These are phyloP conservation scores for Chalaropsis ovoidea DNA, from an alignment of 2,329 filamentous ascomycete genomes.

Conservation along the genomic window DNA sequence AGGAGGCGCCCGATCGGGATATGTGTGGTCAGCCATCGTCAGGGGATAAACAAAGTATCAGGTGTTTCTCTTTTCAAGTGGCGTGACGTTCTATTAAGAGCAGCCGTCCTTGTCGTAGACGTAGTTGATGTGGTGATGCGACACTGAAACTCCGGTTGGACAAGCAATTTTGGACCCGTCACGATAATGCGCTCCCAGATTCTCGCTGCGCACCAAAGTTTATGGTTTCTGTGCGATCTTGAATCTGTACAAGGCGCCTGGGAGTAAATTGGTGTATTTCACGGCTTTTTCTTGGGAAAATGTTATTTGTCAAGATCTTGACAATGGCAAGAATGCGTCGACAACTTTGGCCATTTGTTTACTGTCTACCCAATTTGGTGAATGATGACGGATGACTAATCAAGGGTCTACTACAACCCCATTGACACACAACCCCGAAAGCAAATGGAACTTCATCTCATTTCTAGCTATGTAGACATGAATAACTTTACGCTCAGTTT, in stretches of 20 bases:
- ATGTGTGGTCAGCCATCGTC: neutral
- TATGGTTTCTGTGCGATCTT: neutral
- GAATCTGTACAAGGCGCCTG: too few species aligned
- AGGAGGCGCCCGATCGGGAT: slow-evolving; percentile 13
- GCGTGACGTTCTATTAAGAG: neutral
- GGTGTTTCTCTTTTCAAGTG: neutral
- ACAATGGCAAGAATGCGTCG: too few species aligned
- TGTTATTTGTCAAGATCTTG: neutral
- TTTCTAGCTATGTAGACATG: neutral
- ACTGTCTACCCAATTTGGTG: neutral
- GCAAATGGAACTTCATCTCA: too few species aligned
- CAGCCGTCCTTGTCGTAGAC: too few species aligned
- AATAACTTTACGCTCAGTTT: too few species aligned
- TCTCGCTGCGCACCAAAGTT: too few species aligned
- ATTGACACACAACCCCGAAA: neutral
- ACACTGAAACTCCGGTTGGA: neutral
- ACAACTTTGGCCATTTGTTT: neutral
- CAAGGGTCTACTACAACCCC: neutral
- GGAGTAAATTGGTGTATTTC: too few species aligned
- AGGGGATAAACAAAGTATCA: too few species aligned
- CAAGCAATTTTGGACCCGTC: neutral
- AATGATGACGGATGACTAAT: neutral
- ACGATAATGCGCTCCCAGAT: neutral
- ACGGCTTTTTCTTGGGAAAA: neutral
- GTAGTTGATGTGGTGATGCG: neutral